A percentile compares a stretch with the other conserved stretches of the same genome.
These are phyloP conservation scores for Penicillium malachiteum DNA, from an alignment of 495 filamentous ascomycete genomes.

Conservation along the genomic window DNA sequence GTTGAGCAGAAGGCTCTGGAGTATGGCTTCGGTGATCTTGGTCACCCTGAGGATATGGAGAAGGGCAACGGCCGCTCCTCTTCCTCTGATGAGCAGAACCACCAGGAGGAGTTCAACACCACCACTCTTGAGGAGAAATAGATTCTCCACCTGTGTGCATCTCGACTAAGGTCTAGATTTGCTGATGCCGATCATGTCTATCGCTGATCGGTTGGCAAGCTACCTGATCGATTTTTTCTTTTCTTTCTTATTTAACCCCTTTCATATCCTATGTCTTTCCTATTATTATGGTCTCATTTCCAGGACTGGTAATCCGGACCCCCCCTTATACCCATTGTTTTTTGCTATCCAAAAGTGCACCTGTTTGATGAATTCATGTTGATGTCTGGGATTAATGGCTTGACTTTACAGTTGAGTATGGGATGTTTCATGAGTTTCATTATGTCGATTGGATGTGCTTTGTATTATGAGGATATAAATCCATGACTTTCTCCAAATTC, in stretches of 20 bases:
- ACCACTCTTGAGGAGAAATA: slow-evolving; percentile 2
- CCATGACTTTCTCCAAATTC: too few species aligned
- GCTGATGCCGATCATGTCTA: background rate
- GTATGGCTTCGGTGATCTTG: slow-evolving; percentile 53
- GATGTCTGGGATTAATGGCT: slow-evolving; percentile 7
- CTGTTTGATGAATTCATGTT: slow-evolving; percentile 16
- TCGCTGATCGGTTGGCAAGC: background rate
- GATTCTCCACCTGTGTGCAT: background rate
- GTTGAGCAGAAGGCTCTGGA: slow-evolving; percentile 60
- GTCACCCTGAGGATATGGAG: slow-evolving; percentile 27
- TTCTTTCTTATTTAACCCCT: slow-evolving; percentile 1
- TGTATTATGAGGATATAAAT: background rate
- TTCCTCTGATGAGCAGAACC: slow-evolving; percentile 15
- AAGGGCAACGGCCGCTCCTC: slow-evolving; percentile 19
- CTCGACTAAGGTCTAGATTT: background rate
- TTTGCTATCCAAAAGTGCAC: slow-evolving; percentile 6
- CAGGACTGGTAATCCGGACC: background rate
- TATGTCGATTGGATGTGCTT: slow-evolving; percentile 9
- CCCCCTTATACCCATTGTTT: slow-evolving; percentile 19
- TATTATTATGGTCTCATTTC: slow-evolving; percentile 2
- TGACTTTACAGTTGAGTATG: slow-evolving; percentile 8
- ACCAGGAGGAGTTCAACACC: slow-evolving; percentile 2
- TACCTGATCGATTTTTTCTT: background rate
- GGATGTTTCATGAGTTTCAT: slow-evolving; percentile 1
- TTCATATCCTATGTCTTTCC: slow-evolving; percentile 4